phyloP scores from a whole-genome alignment of 805 yeast species.

The Komagataella mondaviorum region DNA sequence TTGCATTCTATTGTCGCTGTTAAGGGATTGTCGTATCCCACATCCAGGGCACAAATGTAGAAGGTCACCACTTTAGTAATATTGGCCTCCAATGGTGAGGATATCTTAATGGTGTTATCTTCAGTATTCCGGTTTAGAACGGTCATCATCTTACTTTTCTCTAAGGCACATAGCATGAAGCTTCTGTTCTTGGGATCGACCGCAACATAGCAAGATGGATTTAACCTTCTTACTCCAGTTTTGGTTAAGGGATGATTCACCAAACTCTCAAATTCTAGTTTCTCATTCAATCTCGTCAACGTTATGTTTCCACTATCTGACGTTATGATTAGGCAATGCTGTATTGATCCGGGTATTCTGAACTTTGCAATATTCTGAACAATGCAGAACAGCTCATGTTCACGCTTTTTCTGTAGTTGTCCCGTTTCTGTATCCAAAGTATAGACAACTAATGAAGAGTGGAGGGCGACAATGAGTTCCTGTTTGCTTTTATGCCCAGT shows the following conservation, averaged over 20 bases:
- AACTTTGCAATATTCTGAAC: slow-evolving; percentile 40
- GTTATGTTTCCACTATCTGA: slow-evolving; percentile 73
- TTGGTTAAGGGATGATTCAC: slow-evolving; percentile 59
- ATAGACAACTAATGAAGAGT: slow-evolving; percentile 40
- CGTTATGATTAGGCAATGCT: slow-evolving; percentile 51
- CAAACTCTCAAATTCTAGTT: slow-evolving; percentile 21
- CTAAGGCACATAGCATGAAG: slow-evolving; percentile 56
- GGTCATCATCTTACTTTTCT: slow-evolving; percentile 60
- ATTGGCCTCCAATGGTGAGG: slow-evolving; percentile 66
- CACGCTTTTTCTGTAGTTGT: slow-evolving; percentile 25
- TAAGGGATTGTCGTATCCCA: slow-evolving; percentile 69
- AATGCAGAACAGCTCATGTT: slow-evolving; percentile 41
- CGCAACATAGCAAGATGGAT: slow-evolving; percentile 64
- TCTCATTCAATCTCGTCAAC: slow-evolving; percentile 21
- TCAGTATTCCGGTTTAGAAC: slow-evolving; percentile 37
- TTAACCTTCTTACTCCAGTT: slow-evolving; percentile 57
- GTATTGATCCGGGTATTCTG: slow-evolving; percentile 34
- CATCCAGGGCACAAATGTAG: slow-evolving; percentile 47
- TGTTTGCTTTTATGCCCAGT: slow-evolving; percentile 39
- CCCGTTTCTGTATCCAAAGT: slow-evolving; percentile 44
- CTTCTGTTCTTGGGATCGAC: slow-evolving; percentile 68
- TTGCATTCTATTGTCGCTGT: slow-evolving; percentile 73
- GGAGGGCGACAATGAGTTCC: slow-evolving; percentile 46
- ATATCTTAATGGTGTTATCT: slow-evolving; percentile 27
- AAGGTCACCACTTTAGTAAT: slow-evolving; percentile 38